Conservation (phyloP, 2,329 filamentous ascomycete genomes). For the Didymosphaeria variabile region DNA sequence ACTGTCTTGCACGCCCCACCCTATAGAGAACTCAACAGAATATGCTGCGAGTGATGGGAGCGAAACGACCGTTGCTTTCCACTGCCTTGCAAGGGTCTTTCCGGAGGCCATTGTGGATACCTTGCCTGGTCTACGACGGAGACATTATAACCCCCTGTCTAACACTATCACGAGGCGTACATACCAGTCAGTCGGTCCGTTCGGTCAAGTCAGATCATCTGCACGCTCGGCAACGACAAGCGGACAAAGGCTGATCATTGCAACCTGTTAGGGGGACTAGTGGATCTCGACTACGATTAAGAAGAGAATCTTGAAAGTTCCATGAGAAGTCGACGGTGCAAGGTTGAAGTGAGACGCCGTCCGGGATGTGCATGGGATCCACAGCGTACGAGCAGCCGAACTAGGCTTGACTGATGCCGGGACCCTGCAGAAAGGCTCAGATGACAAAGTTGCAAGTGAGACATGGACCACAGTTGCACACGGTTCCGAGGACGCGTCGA, state of each 20-base stretch:
- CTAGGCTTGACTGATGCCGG: slow-evolving; percentile 25
- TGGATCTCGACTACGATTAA: neutral
- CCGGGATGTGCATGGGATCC: slow-evolving; percentile 7
- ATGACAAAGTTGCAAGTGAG: slow-evolving; percentile 45
- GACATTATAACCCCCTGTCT: slow-evolving; percentile 1
- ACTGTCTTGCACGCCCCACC: slow-evolving; percentile 8
- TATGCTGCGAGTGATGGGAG: neutral
- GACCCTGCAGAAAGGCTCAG: slow-evolving; percentile 45
- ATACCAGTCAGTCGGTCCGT: slow-evolving; percentile 24
- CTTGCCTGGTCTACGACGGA: slow-evolving; percentile 10
- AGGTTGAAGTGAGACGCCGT: slow-evolving; percentile 1
- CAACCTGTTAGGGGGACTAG: neutral
- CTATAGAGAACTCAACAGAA: slow-evolving; percentile 2
- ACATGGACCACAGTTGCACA: slow-evolving; percentile 43
- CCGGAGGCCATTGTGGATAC: slow-evolving; percentile 23
- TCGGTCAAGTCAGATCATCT: slow-evolving; percentile 14
- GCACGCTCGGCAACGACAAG: slow-evolving; percentile 10
- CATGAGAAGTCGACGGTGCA: neutral
- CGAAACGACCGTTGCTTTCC: slow-evolving; percentile 6
- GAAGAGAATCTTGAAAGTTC: neutral
- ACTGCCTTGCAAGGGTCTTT: slow-evolving; percentile 14
- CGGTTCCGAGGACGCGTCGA: slow-evolving; percentile 36
- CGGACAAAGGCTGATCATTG: neutral
- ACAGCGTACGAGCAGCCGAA: slow-evolving; percentile 17
- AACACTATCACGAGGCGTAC: slow-evolving; percentile 23